Percentiles rank a stretch among this genome's conserved stretches.
phyloP scores from a whole-genome alignment of 139 green algal species.

The Micromonas commoda region DNA sequence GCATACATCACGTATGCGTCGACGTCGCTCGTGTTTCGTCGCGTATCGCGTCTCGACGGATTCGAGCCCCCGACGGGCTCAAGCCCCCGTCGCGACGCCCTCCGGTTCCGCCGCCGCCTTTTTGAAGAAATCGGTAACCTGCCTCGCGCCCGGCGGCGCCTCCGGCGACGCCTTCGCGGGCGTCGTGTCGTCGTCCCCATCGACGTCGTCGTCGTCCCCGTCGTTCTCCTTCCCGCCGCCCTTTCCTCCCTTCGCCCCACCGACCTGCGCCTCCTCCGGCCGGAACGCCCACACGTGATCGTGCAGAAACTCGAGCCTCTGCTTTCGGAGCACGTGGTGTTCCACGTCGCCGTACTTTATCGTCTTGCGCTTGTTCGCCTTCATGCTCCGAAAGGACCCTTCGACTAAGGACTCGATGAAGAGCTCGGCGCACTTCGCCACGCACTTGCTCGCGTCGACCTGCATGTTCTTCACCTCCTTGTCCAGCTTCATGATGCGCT shows the following conservation, averaged over 20 bases:
- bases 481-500: constrained; percentile 14
- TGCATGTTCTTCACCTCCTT: constrained; percentile 3
- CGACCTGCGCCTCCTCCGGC: not conserved
- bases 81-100: no score
- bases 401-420: not conserved
- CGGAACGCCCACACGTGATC: constrained; percentile 21
- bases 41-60: not conserved
- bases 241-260: not conserved
- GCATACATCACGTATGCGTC: not conserved
- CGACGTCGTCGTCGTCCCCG: not conserved
- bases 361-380: not conserved
- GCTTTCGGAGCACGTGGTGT: not conserved
- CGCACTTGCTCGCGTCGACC: constrained; percentile 1
- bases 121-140: constrained; percentile 12
- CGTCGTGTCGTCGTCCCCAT: not conserved
- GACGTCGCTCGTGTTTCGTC: not conserved
- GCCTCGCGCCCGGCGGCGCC: not conserved
- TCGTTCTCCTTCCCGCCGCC: not conserved
- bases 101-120: not conserved
- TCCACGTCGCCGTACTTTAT: constrained; percentile 15
- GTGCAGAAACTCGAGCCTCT: constrained; percentile 19
- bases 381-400: not conserved
- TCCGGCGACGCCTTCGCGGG: not conserved
- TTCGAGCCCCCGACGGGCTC: no score
- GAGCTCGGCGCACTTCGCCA: not conserved